Evolutionary conservation across 768 basidiomycete genomes (phyloP), one percentile per base, ranked within the genome.

Genomic region (Daedaleopsis sinensis): DNA sequence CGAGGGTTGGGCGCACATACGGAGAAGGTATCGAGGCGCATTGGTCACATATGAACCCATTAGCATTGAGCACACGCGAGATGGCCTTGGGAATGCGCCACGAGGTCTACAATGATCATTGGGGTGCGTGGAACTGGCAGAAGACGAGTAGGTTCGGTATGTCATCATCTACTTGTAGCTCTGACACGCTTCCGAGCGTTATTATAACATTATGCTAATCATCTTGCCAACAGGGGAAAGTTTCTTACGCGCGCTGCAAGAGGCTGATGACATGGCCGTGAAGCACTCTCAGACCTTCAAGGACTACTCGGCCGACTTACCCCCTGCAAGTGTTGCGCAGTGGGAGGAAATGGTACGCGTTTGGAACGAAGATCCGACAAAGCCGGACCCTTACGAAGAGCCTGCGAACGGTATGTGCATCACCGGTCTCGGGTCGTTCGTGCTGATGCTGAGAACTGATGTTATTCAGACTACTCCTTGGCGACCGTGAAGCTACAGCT

Each of bases 51-150:
- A 57, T 59, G 9, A 68, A 66, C 39, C 51, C 39, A 0, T n/a
- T 62, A 7, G 21, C 62, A 5, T 16, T 55, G 5, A 59, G 55
- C 46, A 60, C 61, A 5, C 55, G 58, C 21, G 65, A 70, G 52
- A 70, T 66, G 68, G 49, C 53, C 6, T 44, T 59, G 11, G 56
- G 58, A 19, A 23, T 39, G n/a, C 36, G 66, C 3, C 64, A 66
- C 38, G 61, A 61, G 32, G 43, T 44, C 0, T 27, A 62, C 1
- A 55, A 70, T n/a, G 62, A 63, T 24, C 71, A 75, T 37, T 69
- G 63, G 58, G 55, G 58, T 6, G 62, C 63, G 18, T 74, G 72
- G 72, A 76, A 76, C 43, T 76, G 68, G 70, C 42, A 19, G 7
- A 74, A 74, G 49, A 52, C 66, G 8, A 49, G 60, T 2, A 37